These are phyloP conservation scores for Paxillus involutus DNA, from an alignment of 768 basidiomycete genomes.

Conservation along the genomic window DNA sequence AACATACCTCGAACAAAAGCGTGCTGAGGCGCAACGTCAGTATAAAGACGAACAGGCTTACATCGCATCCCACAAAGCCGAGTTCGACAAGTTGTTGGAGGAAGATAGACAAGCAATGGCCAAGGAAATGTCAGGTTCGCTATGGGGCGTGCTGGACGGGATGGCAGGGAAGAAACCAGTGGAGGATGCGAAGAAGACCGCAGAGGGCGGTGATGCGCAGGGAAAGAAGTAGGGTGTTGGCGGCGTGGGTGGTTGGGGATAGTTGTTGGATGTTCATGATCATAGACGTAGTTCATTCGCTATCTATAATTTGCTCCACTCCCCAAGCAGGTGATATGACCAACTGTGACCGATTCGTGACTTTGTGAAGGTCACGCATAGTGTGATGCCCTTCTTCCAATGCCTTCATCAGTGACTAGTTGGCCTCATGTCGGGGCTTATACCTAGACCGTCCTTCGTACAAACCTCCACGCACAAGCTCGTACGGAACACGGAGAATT, in stretches of 20 bases:
- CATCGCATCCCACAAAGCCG: conserved; percentile 47
- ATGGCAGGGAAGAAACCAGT: conserved; percentile 23
- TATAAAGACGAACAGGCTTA: conserved; percentile 57
- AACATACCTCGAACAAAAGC: conserved; percentile 55
- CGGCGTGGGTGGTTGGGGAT: neutral
- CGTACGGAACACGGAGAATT: neutral
- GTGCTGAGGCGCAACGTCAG: conserved; percentile 47
- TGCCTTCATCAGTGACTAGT: too few relatives aligned
- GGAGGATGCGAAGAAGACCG: conserved; percentile 1
- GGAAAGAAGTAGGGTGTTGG: conserved; percentile 2
- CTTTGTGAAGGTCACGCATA: neutral
- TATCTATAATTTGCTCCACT: neutral
- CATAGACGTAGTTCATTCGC: neutral
- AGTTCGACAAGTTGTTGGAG: conserved; percentile 51
- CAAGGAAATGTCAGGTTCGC: conserved; percentile 45
- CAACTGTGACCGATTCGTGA: neutral
- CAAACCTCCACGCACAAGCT: neutral
- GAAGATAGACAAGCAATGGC: conserved; percentile 50
- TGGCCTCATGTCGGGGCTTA: too few relatives aligned
- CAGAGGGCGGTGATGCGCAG: conserved; percentile 11
- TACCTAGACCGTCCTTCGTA: neutral
- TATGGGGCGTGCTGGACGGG: conserved; percentile 33
- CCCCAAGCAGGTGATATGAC: neutral
- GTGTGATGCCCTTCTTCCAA: too few relatives aligned
- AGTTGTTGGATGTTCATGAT: neutral